Conservation (phyloP, 768 basidiomycete species). For the Symmetrospora coprosmae region DNA sequence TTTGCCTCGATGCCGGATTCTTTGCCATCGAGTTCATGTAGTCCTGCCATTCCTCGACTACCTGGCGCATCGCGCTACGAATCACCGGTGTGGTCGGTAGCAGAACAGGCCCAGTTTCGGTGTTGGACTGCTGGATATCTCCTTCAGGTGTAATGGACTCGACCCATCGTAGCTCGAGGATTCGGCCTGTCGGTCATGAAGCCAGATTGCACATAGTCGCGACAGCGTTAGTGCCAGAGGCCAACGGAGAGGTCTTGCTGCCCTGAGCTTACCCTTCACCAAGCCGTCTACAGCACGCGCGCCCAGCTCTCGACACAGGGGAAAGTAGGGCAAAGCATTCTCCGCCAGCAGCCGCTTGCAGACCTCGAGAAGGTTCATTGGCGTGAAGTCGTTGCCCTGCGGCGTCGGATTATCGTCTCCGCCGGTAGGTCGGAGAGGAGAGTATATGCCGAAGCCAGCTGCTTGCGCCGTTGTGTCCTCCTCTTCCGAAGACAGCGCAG, state of each 20-base stretch:
- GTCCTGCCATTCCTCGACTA: constrained; percentile 63
- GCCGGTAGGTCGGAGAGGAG: constrained; percentile 36
- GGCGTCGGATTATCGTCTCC: constrained; percentile 26
- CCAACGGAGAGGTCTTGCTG: constrained; percentile 43
- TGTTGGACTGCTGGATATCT: constrained; percentile 44
- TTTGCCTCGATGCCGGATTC: no score
- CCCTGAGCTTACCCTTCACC: constrained; percentile 54
- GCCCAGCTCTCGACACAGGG: constrained; percentile 68
- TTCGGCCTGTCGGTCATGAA: constrained; percentile 26
- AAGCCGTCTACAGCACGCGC: constrained; percentile 70
- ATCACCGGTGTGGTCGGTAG: constrained; percentile 67
- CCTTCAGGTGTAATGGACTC: constrained; percentile 44
- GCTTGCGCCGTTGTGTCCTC: constrained; percentile 36
- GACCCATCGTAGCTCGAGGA: constrained; percentile 37
- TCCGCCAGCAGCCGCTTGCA: constrained; percentile 62
- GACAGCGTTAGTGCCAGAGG: constrained; percentile 62
- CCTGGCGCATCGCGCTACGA: constrained; percentile 68
- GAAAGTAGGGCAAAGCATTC: constrained; percentile 57
- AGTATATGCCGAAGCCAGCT: constrained; percentile 44
- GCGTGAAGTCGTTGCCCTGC: constrained; percentile 50
- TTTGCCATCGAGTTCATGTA: neutral
- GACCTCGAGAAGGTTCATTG: constrained; percentile 63
- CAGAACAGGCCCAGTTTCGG: constrained; percentile 57
- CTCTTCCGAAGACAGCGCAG: constrained; percentile 40
- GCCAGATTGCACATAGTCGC: constrained; percentile 43